Evolutionary conservation across 345 rosid genomes (phyloP), one percentile per base, ranked within the genome.

Genomic region (Mercurialis annua): DNA sequence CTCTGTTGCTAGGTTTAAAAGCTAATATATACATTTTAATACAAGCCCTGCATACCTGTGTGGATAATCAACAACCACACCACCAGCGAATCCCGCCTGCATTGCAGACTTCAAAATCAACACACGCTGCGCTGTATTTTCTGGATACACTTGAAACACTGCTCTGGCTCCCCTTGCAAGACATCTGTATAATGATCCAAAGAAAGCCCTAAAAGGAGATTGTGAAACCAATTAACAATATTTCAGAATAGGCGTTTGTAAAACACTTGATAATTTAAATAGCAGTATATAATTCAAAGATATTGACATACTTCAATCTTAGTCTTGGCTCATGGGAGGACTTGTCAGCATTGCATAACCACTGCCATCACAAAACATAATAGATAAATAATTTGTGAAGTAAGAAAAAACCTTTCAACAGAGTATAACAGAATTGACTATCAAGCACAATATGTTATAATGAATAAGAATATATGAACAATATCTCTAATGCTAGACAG

Each of bases 291-390:
- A 33, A 26, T 42, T 10, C 61, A 40, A 59, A 50, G 46, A 73
- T 26, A 53, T 14, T 7, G 65, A 75, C 92, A 30, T 89, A 91
- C 97, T 91, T 94, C 72, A 91, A 72, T 79, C 99, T 82, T 71
- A 86, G 74, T 59, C 78, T 85, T 56, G 97, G 99, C 75, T 94
- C 92, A 71, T 91, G 99, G 5, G 89, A 89, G 66, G 99, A 89
- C 86, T 91, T 94, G 72, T 94, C 96, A 5, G 96, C 96, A 81
- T 94, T 94, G 87, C 99, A 94, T 71, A 91, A 73, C 97, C 99
- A 94, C 96, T 91, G 84, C 75, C 54, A 34, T 47, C 44, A 21
- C 62, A 48, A 74, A 30, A 10, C 27, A 71, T n/a, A 31, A 46
- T 29, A 42, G 36, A 52, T 26, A 54, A 23, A 16, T 40, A 40